Percentiles rank a stretch among this genome's conserved stretches.
phyloP scores from a whole-genome alignment of 805 yeast genomes.

The Cyberlindnera maritima region DNA sequence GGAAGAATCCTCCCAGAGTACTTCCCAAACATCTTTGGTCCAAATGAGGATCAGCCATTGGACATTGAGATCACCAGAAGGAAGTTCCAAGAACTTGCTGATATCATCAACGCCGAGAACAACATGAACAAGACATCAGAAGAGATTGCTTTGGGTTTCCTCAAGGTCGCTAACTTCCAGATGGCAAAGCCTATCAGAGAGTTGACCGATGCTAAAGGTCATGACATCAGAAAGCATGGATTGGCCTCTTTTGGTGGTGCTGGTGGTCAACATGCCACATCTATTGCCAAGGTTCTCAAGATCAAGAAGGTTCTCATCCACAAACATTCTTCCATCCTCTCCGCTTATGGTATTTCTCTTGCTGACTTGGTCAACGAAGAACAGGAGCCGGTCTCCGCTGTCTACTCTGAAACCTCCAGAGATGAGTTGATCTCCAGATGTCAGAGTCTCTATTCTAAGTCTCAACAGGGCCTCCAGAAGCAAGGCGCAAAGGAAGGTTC shows the following conservation, averaged over 20 bases:
- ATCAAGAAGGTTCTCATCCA: conserved; percentile 42
- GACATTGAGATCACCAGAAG: conserved; percentile 44
- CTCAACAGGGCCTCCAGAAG: conserved; percentile 14
- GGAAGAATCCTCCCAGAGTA: conserved; percentile 72
- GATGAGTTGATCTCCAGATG: conserved; percentile 16
- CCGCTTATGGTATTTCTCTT: conserved; percentile 45
- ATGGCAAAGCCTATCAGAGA: conserved; percentile 49
- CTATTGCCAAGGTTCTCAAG: conserved; percentile 40
- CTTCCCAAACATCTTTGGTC: conserved; percentile 84
- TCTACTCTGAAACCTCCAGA: conserved; percentile 25
- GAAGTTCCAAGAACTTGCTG: conserved; percentile 38
- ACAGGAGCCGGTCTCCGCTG: conserved; percentile 26
- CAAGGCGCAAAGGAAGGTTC: conserved; percentile 30
- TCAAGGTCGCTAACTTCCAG: conserved; percentile 43
- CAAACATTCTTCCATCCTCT: conserved; percentile 44
- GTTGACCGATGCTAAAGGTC: conserved; percentile 45
- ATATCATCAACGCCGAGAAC: conserved; percentile 35
- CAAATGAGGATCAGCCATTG: conserved; percentile 67
- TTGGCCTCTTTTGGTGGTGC: conserved; percentile 50
- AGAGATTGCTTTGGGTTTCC: conserved; percentile 45
- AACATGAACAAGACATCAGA: conserved; percentile 34
- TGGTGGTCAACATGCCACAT: conserved; percentile 47
- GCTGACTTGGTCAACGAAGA: conserved; percentile 34
- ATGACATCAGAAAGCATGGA: conserved; percentile 39
- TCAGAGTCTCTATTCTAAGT: conserved; percentile 8